A percentile compares a stretch with the other conserved stretches of the same genome.
Evolutionary conservation across 2,329 filamentous ascomycete species (phyloP).

Genomic region (Botrytis hyacinthi): DNA sequence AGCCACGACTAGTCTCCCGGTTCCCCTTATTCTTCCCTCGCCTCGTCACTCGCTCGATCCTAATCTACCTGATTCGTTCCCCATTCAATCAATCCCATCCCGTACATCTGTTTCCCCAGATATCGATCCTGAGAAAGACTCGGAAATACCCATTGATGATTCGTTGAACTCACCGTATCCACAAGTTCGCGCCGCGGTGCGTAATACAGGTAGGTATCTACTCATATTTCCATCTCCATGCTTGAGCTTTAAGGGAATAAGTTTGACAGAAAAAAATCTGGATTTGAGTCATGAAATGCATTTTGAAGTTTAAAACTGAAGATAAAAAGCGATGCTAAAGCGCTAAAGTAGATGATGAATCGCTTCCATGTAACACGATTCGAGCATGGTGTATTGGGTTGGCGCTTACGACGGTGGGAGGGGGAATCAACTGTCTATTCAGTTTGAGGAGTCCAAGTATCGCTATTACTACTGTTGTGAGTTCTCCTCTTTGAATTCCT

Average conservation of each 20-base stretch:
- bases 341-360: background rate
- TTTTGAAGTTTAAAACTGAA: accelerated
- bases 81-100: background rate
- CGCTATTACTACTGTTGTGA: conserved; percentile 24
- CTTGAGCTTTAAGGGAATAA: too few relatives aligned
- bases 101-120: background rate
- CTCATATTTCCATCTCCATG: conserved; percentile 40
- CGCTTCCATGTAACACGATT: conserved; percentile 49
- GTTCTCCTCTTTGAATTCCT: conserved; percentile 18
- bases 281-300: accelerated
- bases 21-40: background rate
- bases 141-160: conserved; percentile 7
- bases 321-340: background rate
- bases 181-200: conserved; percentile 53
- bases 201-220: conserved; percentile 60
- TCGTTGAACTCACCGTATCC: conserved; percentile 28
- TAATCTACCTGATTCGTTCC: background rate
- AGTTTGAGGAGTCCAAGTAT: conserved; percentile 26
- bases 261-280: accelerated
- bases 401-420: conserved; percentile 24
- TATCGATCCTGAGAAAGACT: conserved; percentile 22
- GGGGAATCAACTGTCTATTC: conserved; percentile 26
- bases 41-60: background rate
- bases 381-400: conserved; percentile 53
- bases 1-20: background rate